Evolutionary conservation across 805 yeast genomes (phyloP).

Genomic region (Metschnikowia kunwiensis): DNA sequence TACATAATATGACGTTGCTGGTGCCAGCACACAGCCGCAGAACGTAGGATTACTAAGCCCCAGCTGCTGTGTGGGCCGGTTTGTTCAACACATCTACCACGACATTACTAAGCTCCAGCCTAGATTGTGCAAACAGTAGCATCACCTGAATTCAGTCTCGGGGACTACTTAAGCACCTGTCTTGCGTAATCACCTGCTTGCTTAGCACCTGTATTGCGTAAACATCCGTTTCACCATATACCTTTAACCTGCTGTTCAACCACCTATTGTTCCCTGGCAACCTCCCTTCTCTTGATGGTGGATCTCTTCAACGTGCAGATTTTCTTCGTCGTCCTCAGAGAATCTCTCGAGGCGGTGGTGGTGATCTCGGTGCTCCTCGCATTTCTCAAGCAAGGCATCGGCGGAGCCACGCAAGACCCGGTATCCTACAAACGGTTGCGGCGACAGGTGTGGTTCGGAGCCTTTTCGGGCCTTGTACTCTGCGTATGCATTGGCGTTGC

Average conservation of each 20-base stretch:
- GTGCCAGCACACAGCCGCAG: too few species aligned
- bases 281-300: slow-evolving; percentile 30
- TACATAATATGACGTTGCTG: too few species aligned
- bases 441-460: slow-evolving; percentile 88
- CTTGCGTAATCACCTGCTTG: too few species aligned
- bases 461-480: slow-evolving; percentile 64
- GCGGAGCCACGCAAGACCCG: slow-evolving; percentile 44
- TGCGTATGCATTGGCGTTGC: slow-evolving; percentile 89
- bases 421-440: slow-evolving; percentile 58
- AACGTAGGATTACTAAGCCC: too few species aligned
- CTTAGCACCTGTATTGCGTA: too few species aligned
- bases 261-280: neutral
- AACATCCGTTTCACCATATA: neutral
- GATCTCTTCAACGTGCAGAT: slow-evolving; percentile 69
- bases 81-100: too few species aligned
- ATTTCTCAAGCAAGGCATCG: slow-evolving; percentile 86
- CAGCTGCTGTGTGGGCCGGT: too few species aligned
- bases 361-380: slow-evolving; percentile 89
- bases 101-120: too few species aligned
- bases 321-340: slow-evolving; percentile 91
- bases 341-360: slow-evolving; percentile 87
- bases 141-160: too few species aligned
- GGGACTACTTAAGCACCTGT: too few species aligned
- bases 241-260: neutral
- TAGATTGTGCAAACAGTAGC: too few species aligned